phyloP scores from a whole-genome alignment of 352 stramenopile species.

The Phytophthora foliorum region DNA sequence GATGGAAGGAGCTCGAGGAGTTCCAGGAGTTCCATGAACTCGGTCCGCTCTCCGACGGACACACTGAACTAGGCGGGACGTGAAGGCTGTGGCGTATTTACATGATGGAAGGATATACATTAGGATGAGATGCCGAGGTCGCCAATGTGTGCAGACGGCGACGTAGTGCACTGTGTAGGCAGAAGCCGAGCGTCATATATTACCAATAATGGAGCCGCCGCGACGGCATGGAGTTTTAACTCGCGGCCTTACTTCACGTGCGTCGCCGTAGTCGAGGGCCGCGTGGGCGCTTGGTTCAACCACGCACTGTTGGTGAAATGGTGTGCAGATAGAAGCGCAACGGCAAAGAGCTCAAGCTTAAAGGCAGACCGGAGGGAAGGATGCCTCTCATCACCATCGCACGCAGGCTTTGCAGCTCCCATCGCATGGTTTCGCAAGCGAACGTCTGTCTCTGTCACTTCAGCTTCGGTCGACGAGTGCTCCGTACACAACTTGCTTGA shows the following conservation, averaged over 20 bases:
- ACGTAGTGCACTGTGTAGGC: too few relatives aligned
- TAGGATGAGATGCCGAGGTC: slow-evolving; percentile 22
- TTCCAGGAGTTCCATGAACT: slow-evolving; percentile 34
- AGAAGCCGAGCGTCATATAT: slow-evolving; percentile 21
- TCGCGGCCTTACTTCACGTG: not conserved
- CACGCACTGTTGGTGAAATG: not conserved
- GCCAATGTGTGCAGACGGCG: too few relatives aligned
- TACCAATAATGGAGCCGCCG: slow-evolving; percentile 21
- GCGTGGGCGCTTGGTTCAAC: slow-evolving; percentile 13
- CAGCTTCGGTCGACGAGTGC: slow-evolving; percentile 19
- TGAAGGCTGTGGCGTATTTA: slow-evolving; percentile 18
- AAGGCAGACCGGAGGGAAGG: not conserved
- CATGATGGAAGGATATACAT: slow-evolving; percentile 22
- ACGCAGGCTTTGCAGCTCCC: slow-evolving; percentile 6
- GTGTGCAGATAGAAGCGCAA: slow-evolving; percentile 3
- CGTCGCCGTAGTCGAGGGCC: too few relatives aligned
- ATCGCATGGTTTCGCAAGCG: too few relatives aligned
- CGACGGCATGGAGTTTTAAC: slow-evolving; percentile 11
- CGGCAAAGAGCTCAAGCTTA: too few relatives aligned
- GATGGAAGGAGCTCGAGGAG: slow-evolving; percentile 29
- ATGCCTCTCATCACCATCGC: slow-evolving; percentile 5
- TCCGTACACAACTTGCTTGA: slow-evolving; percentile 14
- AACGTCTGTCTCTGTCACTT: slow-evolving; percentile 25
- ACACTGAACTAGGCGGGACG: slow-evolving; percentile 13
- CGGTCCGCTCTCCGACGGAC: slow-evolving; percentile 20